Base-by-base conservation (phyloP, 2,329 filamentous ascomycete species). In the Fusarium phyllophilum region DNA sequence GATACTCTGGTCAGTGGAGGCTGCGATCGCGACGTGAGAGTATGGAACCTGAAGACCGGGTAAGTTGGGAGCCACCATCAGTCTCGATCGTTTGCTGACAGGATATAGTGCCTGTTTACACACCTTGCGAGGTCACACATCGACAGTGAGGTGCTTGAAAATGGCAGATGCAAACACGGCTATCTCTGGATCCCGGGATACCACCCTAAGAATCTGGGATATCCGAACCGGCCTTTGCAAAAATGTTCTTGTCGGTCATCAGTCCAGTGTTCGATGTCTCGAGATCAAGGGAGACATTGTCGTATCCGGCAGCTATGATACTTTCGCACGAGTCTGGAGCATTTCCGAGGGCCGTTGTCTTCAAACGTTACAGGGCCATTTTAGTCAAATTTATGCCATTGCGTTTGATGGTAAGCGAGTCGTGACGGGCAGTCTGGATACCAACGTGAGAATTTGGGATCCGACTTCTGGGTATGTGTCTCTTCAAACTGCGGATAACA, bases 301-400 rank as follows among this genome's bases (percentile, higher is more conserved):
- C 45, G 96, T 99, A n/a, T 98, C 95, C 36, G 96, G 96, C 65
- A 97, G 95, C 82, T 99, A 99, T 83, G 96, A 99, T 81, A 98
- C 96, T 12, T 98, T 94, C 29, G 96, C 96, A 29, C 93, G 95
- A 77, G 96, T 99, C 65, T 99, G 96, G 96, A 98, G 94, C 82
- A 98, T 99, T 59, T 97, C 94, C 5, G 94, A 98, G 83, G 96
- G 96, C 36, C 91, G 94, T 72, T 99, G 96, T 82, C 85, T 98
- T 62, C 92, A 96, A 75, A 98, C 95, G 1, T 87, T 99, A 44
- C 92, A 93, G 49, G 96, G 96, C 1, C 96, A 99, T 83, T 99
- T 98, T 84, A 98, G 96, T 81, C 96, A 99, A 81, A 99, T 99
- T 66, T 99, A 99, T 81, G 96, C 96, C 26, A 97, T 99, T 80